Evolutionary conservation across 148 eudicot genomes (phyloP).

Genomic region (Rhododendron mucronatum): DNA sequence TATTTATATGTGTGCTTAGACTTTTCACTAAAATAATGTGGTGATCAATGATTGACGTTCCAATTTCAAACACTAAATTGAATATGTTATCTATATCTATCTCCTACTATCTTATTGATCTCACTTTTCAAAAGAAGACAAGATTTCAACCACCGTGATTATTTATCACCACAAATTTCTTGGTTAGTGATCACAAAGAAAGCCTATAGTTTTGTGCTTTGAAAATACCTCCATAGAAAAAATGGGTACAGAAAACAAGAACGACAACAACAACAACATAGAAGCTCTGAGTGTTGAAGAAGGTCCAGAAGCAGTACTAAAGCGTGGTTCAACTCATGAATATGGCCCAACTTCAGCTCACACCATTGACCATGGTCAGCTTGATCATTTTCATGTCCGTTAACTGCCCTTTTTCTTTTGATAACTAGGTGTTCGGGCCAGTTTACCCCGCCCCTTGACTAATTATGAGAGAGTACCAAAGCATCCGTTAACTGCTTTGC

Average conservation of each 20-base stretch:
- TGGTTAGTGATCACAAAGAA: not conserved
- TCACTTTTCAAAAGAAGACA: not conserved
- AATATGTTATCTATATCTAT: not conserved
- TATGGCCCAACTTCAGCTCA: constrained; percentile 36
- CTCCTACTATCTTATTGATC: not conserved
- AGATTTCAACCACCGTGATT: not conserved
- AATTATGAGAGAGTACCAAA: too few species aligned
- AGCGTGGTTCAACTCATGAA: constrained; percentile 12
- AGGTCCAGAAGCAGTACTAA: not conserved
- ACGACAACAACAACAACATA: not conserved
- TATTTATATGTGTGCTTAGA: too few species aligned
- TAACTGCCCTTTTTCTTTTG: not conserved
- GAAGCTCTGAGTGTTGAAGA: constrained; percentile 23
- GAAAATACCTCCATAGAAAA: not conserved
- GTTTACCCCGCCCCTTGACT: too few species aligned
- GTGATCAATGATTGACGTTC: not conserved
- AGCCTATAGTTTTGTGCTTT: not conserved
- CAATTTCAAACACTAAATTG: not conserved
- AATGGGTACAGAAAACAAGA: constrained; percentile 27
- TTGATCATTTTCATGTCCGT: not conserved
- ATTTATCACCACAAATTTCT: not conserved
- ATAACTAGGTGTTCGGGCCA: too few species aligned
- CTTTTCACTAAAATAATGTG: not conserved
- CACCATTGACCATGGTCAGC: constrained; percentile 31
- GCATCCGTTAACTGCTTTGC: too few species aligned